Evolutionary conservation across 192 early-diverging fungal genomes (phyloP).

Genomic region (Entophlyctis luteolus): DNA sequence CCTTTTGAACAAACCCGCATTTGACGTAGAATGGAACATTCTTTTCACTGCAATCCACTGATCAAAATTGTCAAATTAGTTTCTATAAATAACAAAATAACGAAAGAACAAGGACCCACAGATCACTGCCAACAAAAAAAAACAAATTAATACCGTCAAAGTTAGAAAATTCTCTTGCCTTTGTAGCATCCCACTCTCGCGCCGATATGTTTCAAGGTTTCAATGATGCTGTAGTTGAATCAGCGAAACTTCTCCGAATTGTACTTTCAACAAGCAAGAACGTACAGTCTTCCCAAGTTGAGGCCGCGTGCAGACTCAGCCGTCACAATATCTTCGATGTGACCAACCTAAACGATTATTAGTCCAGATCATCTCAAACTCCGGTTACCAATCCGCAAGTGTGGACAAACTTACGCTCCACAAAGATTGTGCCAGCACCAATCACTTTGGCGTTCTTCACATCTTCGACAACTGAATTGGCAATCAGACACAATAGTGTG

Average conservation of each 20-base stretch:
- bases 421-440: conserved; percentile 79
- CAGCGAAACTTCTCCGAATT: conserved; percentile 19
- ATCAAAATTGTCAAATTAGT: background rate
- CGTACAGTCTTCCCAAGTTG: conserved; percentile 49
- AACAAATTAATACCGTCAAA: conserved; percentile 15
- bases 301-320: conserved; percentile 48
- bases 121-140: conserved; percentile 59
- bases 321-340: conserved; percentile 74
- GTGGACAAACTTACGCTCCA: conserved; percentile 89
- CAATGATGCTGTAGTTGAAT: conserved; percentile 60
- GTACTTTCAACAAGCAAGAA: background rate
- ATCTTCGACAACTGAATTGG: conserved; percentile 70
- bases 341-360: conserved; percentile 58
- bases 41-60: conserved; percentile 57
- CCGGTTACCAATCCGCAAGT: conserved; percentile 64
- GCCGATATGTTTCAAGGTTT: conserved; percentile 77
- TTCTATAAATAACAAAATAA: background rate
- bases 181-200: conserved; percentile 86
- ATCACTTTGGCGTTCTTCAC: conserved; percentile 61
- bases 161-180: conserved; percentile 35
- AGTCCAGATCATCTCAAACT: conserved; percentile 5
- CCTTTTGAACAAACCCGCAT: conserved; percentile 77
- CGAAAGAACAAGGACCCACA: conserved; percentile 27
- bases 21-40: conserved; percentile 93
- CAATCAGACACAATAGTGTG: background rate